These are phyloP conservation scores for Fusarium incarnatum DNA, from an alignment of 2,329 filamentous ascomycete species.

Conservation along the genomic window DNA sequence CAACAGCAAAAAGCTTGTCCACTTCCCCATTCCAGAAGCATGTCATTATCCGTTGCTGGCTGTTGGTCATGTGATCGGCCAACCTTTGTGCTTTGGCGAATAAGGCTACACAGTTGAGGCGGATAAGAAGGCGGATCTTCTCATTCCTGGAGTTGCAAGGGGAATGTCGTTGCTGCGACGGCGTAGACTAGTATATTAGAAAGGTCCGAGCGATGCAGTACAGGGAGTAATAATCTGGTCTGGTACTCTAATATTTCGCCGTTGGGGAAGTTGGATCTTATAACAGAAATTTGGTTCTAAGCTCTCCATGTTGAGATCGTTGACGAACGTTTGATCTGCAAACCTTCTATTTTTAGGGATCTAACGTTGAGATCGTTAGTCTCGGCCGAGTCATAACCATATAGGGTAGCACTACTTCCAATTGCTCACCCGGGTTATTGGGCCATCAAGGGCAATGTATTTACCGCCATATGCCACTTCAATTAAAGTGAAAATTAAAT, in stretches of 20 bases:
- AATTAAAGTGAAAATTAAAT: background rate
- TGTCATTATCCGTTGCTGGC: background rate
- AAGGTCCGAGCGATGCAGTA: no score
- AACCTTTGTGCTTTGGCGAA: background rate
- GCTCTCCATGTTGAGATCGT: background rate
- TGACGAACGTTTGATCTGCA: background rate
- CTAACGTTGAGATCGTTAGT: background rate
- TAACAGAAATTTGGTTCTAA: no score
- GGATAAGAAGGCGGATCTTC: background rate
- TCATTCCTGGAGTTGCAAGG: background rate
- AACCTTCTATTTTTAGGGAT: background rate
- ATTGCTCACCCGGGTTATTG: background rate
- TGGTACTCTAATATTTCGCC: no score
- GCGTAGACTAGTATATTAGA: no score
- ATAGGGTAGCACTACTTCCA: background rate
- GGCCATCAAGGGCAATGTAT: background rate
- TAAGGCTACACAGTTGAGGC: background rate
- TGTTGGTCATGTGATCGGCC: background rate
- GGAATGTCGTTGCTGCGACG: background rate
- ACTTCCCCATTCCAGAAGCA: no score
- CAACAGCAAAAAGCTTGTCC: no score
- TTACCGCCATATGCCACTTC: background rate
- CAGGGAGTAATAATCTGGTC: no score
- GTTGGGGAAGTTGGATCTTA: no score
- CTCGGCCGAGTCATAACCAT: background rate